Conservation (phyloP, 2,329 filamentous ascomycete species). For the Ophiostoma ulmi region DNA sequence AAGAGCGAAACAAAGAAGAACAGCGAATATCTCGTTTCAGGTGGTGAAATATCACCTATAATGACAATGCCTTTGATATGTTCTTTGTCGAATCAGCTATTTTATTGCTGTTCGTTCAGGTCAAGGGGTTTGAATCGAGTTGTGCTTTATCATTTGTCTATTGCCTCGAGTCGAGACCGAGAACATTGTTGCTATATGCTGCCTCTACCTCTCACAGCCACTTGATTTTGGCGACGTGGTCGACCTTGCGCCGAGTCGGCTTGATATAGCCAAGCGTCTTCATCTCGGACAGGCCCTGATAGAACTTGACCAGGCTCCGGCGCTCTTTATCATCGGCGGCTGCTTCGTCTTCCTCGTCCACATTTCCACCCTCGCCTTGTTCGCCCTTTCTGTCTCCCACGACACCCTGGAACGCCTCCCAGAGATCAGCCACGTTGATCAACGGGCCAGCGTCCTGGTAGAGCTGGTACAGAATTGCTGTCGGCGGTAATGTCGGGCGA, state of each 20-base stretch:
- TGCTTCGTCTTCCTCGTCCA: conserved; percentile 40
- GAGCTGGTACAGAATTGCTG: conserved; percentile 70
- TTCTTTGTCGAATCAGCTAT: background rate
- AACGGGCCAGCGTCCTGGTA: conserved; percentile 72
- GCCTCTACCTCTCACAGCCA: conserved; percentile 49
- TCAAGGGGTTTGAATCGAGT: background rate
- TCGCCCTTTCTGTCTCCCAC: conserved; percentile 36
- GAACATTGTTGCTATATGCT: background rate
- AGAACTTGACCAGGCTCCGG: conserved; percentile 69
- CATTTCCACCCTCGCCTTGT: conserved; percentile 35
- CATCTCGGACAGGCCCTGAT: conserved; percentile 77
- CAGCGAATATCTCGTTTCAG: background rate
- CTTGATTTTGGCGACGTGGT: conserved; percentile 87
- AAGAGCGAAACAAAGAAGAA: background rate
- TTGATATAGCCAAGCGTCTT: conserved; percentile 83
- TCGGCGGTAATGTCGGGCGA: conserved; percentile 60
- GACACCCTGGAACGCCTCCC: conserved; percentile 68
- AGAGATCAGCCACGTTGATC: conserved; percentile 75
- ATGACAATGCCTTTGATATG: background rate
- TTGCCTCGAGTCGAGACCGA: background rate
- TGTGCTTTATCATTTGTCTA: background rate
- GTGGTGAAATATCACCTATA: background rate
- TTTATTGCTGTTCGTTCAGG: background rate
- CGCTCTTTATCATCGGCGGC: conserved; percentile 44
- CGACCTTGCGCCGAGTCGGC: conserved; percentile 81